phyloP scores from a whole-genome alignment of 2,329 filamentous ascomycete genomes.

The Colletotrichum sp. region DNA sequence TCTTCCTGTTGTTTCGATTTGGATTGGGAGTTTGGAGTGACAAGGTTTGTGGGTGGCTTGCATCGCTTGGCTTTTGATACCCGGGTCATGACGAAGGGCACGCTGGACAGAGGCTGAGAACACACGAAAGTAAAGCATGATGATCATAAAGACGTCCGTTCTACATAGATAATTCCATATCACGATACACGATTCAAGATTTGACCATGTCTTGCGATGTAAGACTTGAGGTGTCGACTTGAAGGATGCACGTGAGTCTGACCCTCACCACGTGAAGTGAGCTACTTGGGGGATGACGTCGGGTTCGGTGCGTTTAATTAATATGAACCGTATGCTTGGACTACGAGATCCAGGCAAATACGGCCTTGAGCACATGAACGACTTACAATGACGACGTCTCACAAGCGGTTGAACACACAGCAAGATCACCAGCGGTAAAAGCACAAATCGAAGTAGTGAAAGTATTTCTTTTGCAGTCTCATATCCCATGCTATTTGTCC shows the following conservation, averaged over 20 bases:
- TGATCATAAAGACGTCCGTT: not conserved
- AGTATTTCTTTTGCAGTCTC: not conserved
- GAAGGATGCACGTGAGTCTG: not conserved
- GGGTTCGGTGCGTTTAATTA: not conserved
- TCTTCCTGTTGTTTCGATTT: not conserved
- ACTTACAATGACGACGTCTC: not conserved
- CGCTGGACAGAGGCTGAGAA: not conserved
- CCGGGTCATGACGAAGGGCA: not conserved
- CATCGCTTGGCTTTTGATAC: constrained; percentile 1
- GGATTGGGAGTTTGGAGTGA: not conserved
- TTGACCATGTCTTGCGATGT: not conserved
- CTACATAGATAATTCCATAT: not conserved
- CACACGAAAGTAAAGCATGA: not conserved
- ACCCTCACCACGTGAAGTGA: not conserved
- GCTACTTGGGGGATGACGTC: not conserved
- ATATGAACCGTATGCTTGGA: not conserved
- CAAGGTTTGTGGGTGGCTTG: not conserved
- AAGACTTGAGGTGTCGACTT: not conserved
- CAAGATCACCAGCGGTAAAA: not conserved
- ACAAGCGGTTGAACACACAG: not conserved
- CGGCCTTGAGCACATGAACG: not conserved
- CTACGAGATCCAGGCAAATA: not conserved
- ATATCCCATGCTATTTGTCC: not conserved
- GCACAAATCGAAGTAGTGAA: not conserved
- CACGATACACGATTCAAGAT: not conserved